Evolutionary conservation across 2,329 filamentous ascomycete genomes (phyloP), one percentile per base, ranked within the genome.

Genomic region (Zarea fungicola): DNA sequence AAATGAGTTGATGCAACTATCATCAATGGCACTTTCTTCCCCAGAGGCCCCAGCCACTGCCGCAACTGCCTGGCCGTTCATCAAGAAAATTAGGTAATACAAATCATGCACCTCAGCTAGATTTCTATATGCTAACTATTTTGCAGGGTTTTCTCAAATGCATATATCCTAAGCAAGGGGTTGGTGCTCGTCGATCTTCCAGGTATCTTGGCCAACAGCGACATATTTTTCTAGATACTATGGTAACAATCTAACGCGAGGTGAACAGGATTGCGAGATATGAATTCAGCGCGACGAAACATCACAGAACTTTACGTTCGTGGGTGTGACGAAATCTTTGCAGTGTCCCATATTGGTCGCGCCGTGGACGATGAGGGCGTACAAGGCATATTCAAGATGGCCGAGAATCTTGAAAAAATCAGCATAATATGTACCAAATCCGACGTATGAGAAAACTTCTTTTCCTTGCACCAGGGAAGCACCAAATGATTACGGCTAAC

Each of bases 151-250:
- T 71, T 61, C 34, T 52, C 68, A 10, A 68, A 70, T 13, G 66
- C 74, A 0, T 59, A 73, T 51, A 73, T 77, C 16, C 55, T 77
- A 8, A 73, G 70, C 49, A 71, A 68, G 46, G 74, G 74, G 0
- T 62, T 77, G 1, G 57, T 76, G 4, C 62, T 77, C 6, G 73
- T 73, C 0, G 74, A 77, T 50, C 65, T 77, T 16, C 73, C 74
- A 22, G 72, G 71, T 73, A 62, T 19, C 57, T 52, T n/a, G n/a
- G n/a, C n/a, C n/a, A n/a, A n/a, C n/a, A n/a, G n/a, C n/a, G n/a
- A n/a, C n/a, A 22, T 19, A 11, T 19, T 42, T n/a, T 6, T 32
- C 19, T 13, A 8, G 10, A 14, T 13, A 28, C 23, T 7, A 10
- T 29, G 10, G n/a, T 19, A 42, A 2, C 21, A 18, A 26, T 8